Base-by-base conservation (phyloP, 2,329 filamentous ascomycete genomes). In the Juglanconis oblonga region DNA sequence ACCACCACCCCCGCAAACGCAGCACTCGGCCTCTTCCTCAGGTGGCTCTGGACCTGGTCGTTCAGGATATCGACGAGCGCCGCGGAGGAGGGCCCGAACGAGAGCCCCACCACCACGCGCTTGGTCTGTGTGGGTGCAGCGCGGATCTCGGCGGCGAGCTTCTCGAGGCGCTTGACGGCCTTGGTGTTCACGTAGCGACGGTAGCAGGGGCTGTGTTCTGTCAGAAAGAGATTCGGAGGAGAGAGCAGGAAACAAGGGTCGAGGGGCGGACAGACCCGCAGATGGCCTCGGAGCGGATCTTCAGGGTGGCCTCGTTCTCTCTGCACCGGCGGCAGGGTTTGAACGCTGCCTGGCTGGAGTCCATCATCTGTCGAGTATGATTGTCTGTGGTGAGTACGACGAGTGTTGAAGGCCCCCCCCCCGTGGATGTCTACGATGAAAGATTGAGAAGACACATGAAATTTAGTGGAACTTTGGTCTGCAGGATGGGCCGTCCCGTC, bases 31-130 rank as follows among this genome's bases (percentile, higher is more conserved):
- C 86, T 86, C 62, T 85, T 87, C 48, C 81, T 78, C 45, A 82
- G 79, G 71, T 94, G 89, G 57, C 81, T 82, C 65, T 83, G 79
- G 50, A 90, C 79, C 69, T 92, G 90, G 62, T 82, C 77, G 72
- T 91, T 84, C 57, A 98, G 78, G 29, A 96, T 81, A 67, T 94
- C 84, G 35, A 96, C 79, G 48, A 99, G 79, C 13, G 87, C 84
- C 13, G 89, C 81, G 0, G 94, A 98, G 1, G 90, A 95, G 1
- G 89, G 79, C 0, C 95, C 94, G 68, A 92, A 88, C 0, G 93
- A 97, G 1, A 97, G 77, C 5, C 92, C 91, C 24, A 97, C 77
- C 17, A 97, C 77, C 52, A 97, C 83, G 36, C 71, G 69, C 70
- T 83, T 65, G 68, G 64, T 68, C 70, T 63, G 68, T 72, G 60